These are phyloP conservation scores for Sutorius australiensis DNA, from an alignment of 768 basidiomycete genomes.

Conservation along the genomic window DNA sequence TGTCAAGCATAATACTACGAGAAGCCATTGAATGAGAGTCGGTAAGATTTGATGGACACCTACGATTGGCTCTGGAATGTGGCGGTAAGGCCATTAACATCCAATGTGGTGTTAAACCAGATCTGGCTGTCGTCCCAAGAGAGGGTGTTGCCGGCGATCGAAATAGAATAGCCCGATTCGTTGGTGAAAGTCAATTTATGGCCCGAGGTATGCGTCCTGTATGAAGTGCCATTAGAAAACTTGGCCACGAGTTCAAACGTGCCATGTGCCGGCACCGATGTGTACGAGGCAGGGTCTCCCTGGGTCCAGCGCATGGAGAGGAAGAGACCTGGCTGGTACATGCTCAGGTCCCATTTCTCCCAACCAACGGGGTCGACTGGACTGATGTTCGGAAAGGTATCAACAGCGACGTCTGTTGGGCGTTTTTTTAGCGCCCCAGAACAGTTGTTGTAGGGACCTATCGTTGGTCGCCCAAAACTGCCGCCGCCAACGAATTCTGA, in stretches of 20 bases:
- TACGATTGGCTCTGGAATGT: slow-evolving; percentile 6
- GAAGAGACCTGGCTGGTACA: slow-evolving; percentile 12
- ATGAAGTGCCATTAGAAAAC: slow-evolving; percentile 8
- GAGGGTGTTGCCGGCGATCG: slow-evolving; percentile 9
- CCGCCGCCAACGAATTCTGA: not conserved
- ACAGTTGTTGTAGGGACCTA: slow-evolving; percentile 16
- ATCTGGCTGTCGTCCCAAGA: slow-evolving; percentile 14
- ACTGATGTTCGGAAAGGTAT: slow-evolving; percentile 13
- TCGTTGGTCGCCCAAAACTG: not conserved
- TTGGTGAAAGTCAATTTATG: slow-evolving; percentile 9
- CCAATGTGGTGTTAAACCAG: slow-evolving; percentile 12
- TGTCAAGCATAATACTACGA: slow-evolving; percentile 1
- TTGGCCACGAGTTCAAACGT: slow-evolving; percentile 11
- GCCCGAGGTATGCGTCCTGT: not conserved
- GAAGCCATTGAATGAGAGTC: not conserved
- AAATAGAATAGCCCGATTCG: slow-evolving; percentile 9
- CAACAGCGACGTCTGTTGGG: slow-evolving; percentile 6
- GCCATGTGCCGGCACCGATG: not conserved
- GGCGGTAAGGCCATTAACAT: slow-evolving; percentile 5
- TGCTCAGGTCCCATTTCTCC: slow-evolving; percentile 11
- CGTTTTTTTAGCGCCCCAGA: slow-evolving; percentile 5
- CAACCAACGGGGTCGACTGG: slow-evolving; percentile 1
- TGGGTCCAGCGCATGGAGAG: slow-evolving; percentile 11
- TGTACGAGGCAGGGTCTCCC: slow-evolving; percentile 6
- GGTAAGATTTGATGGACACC: not conserved